Evolutionary conservation across 441 rosid genomes (phyloP).

Genomic region (Corymbia citriodora): DNA sequence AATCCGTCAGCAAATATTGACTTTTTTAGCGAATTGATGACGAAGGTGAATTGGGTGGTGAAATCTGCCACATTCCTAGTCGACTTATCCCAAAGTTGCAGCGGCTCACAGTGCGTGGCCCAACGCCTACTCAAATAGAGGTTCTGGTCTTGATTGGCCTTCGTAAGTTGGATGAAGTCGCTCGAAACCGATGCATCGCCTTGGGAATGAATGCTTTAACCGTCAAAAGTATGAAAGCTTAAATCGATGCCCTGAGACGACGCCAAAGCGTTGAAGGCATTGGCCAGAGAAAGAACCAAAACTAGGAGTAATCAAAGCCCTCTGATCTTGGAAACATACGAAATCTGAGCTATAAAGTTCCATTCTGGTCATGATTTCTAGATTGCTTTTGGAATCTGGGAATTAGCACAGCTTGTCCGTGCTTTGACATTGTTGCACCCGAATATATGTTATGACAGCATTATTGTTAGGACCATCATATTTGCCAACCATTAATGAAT

Average conservation of each 20-base stretch:
- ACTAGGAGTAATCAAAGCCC: not conserved
- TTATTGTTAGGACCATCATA: too few species aligned
- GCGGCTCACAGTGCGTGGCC: not conserved
- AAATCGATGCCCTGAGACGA: not conserved
- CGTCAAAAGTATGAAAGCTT: not conserved
- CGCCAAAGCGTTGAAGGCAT: not conserved
- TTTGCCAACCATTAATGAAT: too few species aligned
- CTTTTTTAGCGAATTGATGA: fast-evolving
- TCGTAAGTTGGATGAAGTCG: not conserved
- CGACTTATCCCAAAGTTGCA: not conserved
- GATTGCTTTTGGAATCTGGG: not conserved
- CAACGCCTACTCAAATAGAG: fast-evolving
- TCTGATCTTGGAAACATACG: not conserved
- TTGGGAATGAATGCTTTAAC: too few species aligned
- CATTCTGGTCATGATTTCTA: not conserved
- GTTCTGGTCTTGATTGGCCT: fast-evolving
- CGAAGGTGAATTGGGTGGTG: not conserved
- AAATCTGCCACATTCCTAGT: not conserved
- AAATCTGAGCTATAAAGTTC: not conserved
- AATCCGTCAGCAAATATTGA: fast-evolving
- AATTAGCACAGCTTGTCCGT: too few species aligned
- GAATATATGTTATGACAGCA: too few species aligned
- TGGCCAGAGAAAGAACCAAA: not conserved
- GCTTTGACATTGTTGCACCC: too few species aligned
- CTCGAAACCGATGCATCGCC: too few species aligned